Percentiles rank a stretch among this genome's conserved stretches.
Evolutionary conservation across 352 stramenopile species (phyloP).

Genomic region (Labyrinthula sp.): DNA sequence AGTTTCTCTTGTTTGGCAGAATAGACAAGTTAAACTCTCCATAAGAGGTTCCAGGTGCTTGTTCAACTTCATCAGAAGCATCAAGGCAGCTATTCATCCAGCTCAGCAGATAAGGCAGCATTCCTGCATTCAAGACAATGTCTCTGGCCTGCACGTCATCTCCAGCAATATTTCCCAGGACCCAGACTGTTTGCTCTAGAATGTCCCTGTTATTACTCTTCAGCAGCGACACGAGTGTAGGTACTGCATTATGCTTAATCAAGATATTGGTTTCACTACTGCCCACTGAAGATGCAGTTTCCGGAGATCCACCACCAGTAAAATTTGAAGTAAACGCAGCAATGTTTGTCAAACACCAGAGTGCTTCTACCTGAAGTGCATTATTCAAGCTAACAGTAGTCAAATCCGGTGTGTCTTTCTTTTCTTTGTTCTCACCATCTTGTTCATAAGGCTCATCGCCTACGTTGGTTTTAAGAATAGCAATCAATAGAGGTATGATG

Average conservation of each 20-base stretch:
- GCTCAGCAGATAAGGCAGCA: slow-evolving; percentile 54
- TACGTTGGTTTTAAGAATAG: slow-evolving; percentile 26
- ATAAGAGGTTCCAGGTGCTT: slow-evolving; percentile 29
- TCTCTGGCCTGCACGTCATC: slow-evolving; percentile 61
- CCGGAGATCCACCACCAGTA: background rate
- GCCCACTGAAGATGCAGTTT: background rate
- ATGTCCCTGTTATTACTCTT: slow-evolving; percentile 68
- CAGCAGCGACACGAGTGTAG: slow-evolving; percentile 62
- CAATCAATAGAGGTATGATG: slow-evolving; percentile 22
- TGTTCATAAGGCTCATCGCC: no score
- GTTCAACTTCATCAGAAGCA: background rate
- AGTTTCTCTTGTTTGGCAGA: slow-evolving; percentile 48
- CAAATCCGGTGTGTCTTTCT: no score
- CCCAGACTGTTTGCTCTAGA: slow-evolving; percentile 71
- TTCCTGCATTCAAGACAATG: slow-evolving; percentile 55
- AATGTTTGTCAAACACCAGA: slow-evolving; percentile 84
- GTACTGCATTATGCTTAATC: slow-evolving; percentile 67
- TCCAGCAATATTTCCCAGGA: slow-evolving; percentile 65
- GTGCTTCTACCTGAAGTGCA: slow-evolving; percentile 62
- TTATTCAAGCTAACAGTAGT: slow-evolving; percentile 5
- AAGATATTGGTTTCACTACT: slow-evolving; percentile 69
- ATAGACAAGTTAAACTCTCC: slow-evolving; percentile 11
- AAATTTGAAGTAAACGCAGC: slow-evolving; percentile 48
- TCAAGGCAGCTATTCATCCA: slow-evolving; percentile 48
- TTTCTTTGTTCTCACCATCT: no score